Evolutionary conservation across 164 flowering plant genomes (phyloP), one percentile per base, ranked within the genome.

Genomic region (Malania oleifera): DNA sequence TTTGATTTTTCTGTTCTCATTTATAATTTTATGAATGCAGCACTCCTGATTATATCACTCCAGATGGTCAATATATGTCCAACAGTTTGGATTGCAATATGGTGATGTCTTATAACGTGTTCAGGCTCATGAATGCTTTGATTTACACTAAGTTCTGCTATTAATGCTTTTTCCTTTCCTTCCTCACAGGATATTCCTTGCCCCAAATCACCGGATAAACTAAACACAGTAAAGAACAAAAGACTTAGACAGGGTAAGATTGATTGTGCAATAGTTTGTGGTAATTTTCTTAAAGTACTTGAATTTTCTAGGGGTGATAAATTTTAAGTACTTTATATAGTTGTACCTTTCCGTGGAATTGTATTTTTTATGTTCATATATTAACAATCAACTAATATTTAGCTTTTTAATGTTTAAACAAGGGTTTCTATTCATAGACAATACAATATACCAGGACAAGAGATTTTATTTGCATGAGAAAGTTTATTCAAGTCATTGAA

Each of bases 31-130:
- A 19, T 47, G 15, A 34, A 18, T 74, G 75, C 80, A 93, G 98
- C 69, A 89, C 97, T 15, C 98, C 98, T 13, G 97, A 89, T 73
- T 93, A 89, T 59, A 89, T 93, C 19, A 89, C 98, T 7, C 96
- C 97, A 18, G 96, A 82, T 57, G 80, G 80, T 66, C 91, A 78
- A 40, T 68, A 77, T 35, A 43, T 75, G 44, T 47, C 66, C 26
- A 76, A 56, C 56, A 56, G 39, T 34, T 66, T 78, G 28, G 87
- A 80, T 73, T 66, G 60, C 41, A 77, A 80, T 67, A 80, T 83
- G 96, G 98, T 87, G 59, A 52, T 29, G 11, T 29, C 43, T 23
- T 22, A 27, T 14, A 26, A 9, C 1, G 34, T 34, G 12, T 18
- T 2, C 14, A 19, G 55, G 1, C 4, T 19, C 24, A 19, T 62